Base-by-base conservation (phyloP, 805 yeast species). In the Kodamaea kaohsiungensis region DNA sequence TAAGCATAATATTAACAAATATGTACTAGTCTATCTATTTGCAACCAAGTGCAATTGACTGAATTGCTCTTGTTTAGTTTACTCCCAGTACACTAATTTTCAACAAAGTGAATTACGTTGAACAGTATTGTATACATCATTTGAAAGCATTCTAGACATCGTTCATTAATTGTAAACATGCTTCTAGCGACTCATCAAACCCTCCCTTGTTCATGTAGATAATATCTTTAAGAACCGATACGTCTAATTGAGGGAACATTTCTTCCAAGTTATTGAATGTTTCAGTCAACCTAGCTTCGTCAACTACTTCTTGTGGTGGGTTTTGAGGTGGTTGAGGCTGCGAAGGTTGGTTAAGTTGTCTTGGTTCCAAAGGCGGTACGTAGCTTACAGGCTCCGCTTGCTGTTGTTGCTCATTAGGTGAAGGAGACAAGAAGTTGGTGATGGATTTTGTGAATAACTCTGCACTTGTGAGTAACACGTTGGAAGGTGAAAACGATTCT, bases 241-340 rank as follows among this genome's bases (percentile, higher is more conserved):
- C 71, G 60, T 90, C 96, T 56, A 91, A 72, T 46, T 75, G 76
- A 0, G 96, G 96, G 67, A 91, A 91, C 84, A 91, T 88, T 48
- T 84, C 84, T 27, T 71, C 70, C 52, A 91, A 73, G 2, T 81
- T 80, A 1, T 69, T 70, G 19, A 79, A 73, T 1, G 84, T 25
- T 71, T 66, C 53, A 61, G 54, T 55, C 46, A 56, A 38, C 9
- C 38, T 39, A 4, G 43, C 50, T 13, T 53, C 50, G 13, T 47
- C 58, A 15, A 54, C 48, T 15, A 53, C 54, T 15, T 56, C 56
- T 27, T 55, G 53, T 2, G 45, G 38, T 17, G 52, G 33, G 13
- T 42, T 39, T 13, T 40, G 13, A 16, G 17, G 42, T 38, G 18
- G 42, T n/a, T 46, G 46, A 43, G 46, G 25, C n/a, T 33, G 33